These are phyloP conservation scores for Vicia faba DNA, from an alignment of 306 rosid species.

Conservation along the genomic window DNA sequence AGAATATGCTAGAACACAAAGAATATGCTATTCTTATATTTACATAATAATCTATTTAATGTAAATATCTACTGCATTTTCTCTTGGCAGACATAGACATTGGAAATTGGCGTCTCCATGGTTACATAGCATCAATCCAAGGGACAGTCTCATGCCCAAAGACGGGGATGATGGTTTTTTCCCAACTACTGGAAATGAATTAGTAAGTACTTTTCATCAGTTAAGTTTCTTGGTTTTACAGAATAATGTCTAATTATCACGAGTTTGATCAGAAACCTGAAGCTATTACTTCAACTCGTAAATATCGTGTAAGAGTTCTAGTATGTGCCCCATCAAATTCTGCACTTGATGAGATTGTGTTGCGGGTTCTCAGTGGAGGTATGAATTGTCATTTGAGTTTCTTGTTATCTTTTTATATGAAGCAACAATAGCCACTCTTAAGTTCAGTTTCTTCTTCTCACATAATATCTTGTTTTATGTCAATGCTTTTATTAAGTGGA, in stretches of 20 bases:
- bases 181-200: conserved; percentile 87
- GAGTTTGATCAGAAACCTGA: conserved; percentile 74
- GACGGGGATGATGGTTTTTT: conserved; percentile 86
- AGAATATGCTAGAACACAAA: too few species aligned
- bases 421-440: conserved; percentile 20
- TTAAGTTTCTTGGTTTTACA: conserved; percentile 25
- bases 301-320: conserved; percentile 83
- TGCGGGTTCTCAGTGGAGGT: conserved; percentile 87
- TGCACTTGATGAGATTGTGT: conserved; percentile 92
- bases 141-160: conserved; percentile 78
- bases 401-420: conserved; percentile 24
- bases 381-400: conserved; percentile 36
- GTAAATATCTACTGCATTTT: conserved; percentile 17
- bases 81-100: conserved; percentile 57
- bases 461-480: conserved; percentile 7
- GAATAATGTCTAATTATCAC: conserved; percentile 41
- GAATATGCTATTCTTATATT: too few species aligned
- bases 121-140: conserved; percentile 66
- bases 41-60: too few species aligned
- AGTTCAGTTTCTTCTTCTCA: conserved; percentile 20
- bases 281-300: conserved; percentile 77
- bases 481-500: conserved; percentile 11
- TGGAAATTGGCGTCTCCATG: conserved; percentile 83
- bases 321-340: conserved; percentile 97
- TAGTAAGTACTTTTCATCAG: conserved; percentile 43